Percentiles rank a stretch among this genome's conserved stretches.
Evolutionary conservation across 2,329 filamentous ascomycete species (phyloP).

Genomic region (Pseudogymnoascus sp.): DNA sequence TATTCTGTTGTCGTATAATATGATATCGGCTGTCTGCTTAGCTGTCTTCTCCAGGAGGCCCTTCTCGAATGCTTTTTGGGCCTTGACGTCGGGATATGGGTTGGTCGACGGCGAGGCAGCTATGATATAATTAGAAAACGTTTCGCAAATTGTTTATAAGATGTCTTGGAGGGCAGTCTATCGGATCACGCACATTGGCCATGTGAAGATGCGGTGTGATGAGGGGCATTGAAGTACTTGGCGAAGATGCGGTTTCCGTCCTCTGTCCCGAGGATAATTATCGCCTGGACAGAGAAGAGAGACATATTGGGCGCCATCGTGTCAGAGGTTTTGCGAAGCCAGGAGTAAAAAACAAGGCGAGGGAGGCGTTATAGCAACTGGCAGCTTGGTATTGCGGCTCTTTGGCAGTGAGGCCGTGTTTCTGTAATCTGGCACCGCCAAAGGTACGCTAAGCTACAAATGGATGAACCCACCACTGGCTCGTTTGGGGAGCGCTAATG

Average conservation of each 20-base stretch:
- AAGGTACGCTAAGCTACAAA: not conserved
- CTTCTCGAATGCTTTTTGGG: slow-evolving; percentile 96
- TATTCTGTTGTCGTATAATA: slow-evolving; percentile 93
- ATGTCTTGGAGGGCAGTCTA: not conserved
- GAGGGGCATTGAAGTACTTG: slow-evolving; percentile 80
- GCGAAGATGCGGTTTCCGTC: slow-evolving; percentile 87
- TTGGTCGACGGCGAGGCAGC: slow-evolving; percentile 49
- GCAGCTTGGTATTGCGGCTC: slow-evolving; percentile 6
- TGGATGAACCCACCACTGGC: not conserved
- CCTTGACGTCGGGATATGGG: slow-evolving; percentile 81
- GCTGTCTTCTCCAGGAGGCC: slow-evolving; percentile 90
- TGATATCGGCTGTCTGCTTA: slow-evolving; percentile 92
- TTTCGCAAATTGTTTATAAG: slow-evolving; percentile 4
- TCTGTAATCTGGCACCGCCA: slow-evolving; percentile 9
- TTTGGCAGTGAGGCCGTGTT: slow-evolving; percentile 8
- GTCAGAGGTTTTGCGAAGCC: not conserved
- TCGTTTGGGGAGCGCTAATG: slow-evolving; percentile 7
- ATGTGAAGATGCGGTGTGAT: slow-evolving; percentile 36
- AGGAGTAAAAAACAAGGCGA: not conserved
- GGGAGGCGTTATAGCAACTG: not conserved
- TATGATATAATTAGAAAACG: slow-evolving; percentile 11
- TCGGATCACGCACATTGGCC: slow-evolving; percentile 13
- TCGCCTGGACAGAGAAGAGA: slow-evolving; percentile 68
- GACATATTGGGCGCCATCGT: slow-evolving; percentile 68
- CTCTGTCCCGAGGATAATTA: slow-evolving; percentile 74